Evolutionary conservation across 2,329 filamentous ascomycete species (phyloP), one percentile per base, ranked within the genome.

Genomic region (Pseudogymnoascus sp.): DNA sequence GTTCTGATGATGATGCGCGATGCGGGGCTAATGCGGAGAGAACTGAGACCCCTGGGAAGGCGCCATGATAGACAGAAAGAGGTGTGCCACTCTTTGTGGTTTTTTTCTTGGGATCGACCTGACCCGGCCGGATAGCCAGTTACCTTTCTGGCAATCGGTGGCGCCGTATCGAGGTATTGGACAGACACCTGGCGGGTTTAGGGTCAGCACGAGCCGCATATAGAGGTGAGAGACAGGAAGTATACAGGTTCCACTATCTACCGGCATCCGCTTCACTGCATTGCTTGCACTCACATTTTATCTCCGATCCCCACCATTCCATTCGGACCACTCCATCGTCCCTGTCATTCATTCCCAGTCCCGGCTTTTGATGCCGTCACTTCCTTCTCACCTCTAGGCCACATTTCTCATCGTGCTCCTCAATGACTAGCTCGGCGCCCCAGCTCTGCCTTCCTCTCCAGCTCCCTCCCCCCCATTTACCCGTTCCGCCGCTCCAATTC

Each of bases 171-270:
- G 42, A 49, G 3, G 7, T 14, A 28, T 49, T 49, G 42, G 23
- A 49, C 23, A 49, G 42, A 49, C 23, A 49, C 42, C 42, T 49
- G 42, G 42, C 42, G 42, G 42, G 42, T 28, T 49, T 49, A 14
- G 16, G 16, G 42, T 49, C 42, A 49, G 42, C 42, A 49, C 42
- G 23, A 49, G 42, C 42, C 42, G 23, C 42, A 49, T 49, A 28
- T 49, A 28, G 23, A 49, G 42, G 23, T 49, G 42, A 49, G 23
- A 28, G 23, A 49, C 42, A 49, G 42, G 23, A 28, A n/a, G 42
- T 49, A 49, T 49, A 49, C 42, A 49, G 42, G 42, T 28, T 23
- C 39, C 42, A 49, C 42, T 49, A 49, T 49, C 23, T 49, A 49
- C 42, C 42, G 42, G 42, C 42, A 49, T 49, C 42, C 42, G 42